A percentile compares a stretch with the other conserved stretches of the same genome.
Conservation (phyloP, 2,329 filamentous ascomycete genomes). For the Epichloe sp. region DNA sequence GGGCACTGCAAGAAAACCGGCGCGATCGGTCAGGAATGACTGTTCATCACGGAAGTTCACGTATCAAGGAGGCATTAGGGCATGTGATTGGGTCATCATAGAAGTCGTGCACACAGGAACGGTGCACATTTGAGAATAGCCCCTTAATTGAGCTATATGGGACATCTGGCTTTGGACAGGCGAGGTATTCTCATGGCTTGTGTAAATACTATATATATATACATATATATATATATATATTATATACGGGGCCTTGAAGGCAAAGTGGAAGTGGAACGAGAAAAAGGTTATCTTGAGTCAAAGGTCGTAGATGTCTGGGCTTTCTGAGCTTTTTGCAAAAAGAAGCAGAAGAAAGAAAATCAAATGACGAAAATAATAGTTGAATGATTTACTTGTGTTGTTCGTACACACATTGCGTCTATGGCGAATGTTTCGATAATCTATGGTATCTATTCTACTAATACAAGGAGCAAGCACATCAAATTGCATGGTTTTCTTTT, state of each 20-base stretch:
- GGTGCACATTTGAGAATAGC: not conserved
- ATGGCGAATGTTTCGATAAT: not conserved
- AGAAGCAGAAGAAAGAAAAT: not conserved
- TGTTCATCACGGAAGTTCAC: slow-evolving; percentile 6
- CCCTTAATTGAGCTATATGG: slow-evolving; percentile 6
- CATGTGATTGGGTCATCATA: slow-evolving; percentile 6
- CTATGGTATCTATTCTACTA: slow-evolving; percentile 2
- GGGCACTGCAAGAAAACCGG: not conserved
- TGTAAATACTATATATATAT: slow-evolving; percentile 4
- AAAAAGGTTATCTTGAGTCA: not conserved
- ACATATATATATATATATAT: not conserved
- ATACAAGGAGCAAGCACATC: not conserved
- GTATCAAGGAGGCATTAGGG: slow-evolving; percentile 3
- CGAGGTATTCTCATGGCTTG: slow-evolving; percentile 2
- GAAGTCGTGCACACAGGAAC: slow-evolving; percentile 1
- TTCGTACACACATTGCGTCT: too few species aligned
- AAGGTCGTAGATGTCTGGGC: not conserved
- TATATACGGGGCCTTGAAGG: not conserved
- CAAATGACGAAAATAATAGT: not conserved
- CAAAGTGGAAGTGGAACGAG: not conserved
- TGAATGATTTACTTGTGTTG: not conserved
- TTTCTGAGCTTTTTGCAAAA: not conserved
- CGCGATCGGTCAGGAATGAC: not conserved
- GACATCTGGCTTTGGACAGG: not conserved
- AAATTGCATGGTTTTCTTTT: not conserved